Evolutionary conservation across 192 early-diverging fungal genomes (phyloP).

Genomic region (Coemansia sp.): DNA sequence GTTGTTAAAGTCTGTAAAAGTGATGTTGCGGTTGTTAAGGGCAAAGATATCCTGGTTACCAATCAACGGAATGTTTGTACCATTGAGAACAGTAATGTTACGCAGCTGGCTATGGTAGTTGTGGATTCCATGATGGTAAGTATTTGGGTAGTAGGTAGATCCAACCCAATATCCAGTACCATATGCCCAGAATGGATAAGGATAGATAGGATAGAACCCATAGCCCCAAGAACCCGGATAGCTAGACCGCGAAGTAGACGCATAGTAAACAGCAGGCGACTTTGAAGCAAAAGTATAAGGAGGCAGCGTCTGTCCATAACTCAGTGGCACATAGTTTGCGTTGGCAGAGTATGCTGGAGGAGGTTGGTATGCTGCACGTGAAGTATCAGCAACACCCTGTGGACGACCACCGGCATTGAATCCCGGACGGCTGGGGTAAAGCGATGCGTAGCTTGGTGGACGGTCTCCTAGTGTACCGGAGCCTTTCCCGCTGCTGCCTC

Average conservation of each 20-base stretch:
- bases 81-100: slow-evolving; percentile 39
- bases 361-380: slow-evolving; percentile 17
- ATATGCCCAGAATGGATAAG: slow-evolving; percentile 49
- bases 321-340: slow-evolving; percentile 23
- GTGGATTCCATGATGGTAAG: slow-evolving; percentile 27
- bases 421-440: slow-evolving; percentile 27
- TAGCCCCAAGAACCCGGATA: slow-evolving; percentile 50
- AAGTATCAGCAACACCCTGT: slow-evolving; percentile 18
- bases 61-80: slow-evolving; percentile 24
- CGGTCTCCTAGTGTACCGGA: slow-evolving; percentile 28
- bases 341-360: slow-evolving; percentile 39
- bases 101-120: slow-evolving; percentile 30
- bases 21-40: slow-evolving; percentile 14
- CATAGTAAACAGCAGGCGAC: slow-evolving; percentile 36
- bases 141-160: slow-evolving; percentile 9
- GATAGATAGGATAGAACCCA: slow-evolving; percentile 44
- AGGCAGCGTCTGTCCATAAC: slow-evolving; percentile 29
- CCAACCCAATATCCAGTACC: slow-evolving; percentile 22
- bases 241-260: slow-evolving; percentile 14
- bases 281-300: slow-evolving; percentile 15
- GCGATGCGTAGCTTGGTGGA: slow-evolving; percentile 38
- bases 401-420: slow-evolving; percentile 33
- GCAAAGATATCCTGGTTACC: slow-evolving; percentile 35
- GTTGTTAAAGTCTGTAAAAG: slow-evolving; percentile 46
- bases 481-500: slow-evolving; percentile 32